A percentile compares a stretch with the other conserved stretches of the same genome.
phyloP scores from a whole-genome alignment of 805 yeast genomes.

The Saccharomycopsis fodiens region DNA sequence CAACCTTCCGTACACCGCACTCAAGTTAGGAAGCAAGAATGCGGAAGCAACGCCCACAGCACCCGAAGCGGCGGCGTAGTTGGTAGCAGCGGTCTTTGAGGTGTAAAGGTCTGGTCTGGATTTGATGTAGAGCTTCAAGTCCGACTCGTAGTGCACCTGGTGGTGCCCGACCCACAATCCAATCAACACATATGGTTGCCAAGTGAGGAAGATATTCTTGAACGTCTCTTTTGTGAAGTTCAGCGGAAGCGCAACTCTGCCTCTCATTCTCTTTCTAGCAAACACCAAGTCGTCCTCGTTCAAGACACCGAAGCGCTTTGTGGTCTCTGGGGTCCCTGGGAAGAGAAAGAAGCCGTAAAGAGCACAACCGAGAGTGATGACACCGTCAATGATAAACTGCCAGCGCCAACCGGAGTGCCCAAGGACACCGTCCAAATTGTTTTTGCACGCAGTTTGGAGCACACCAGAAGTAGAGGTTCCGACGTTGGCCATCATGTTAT shows the following conservation, averaged over 20 bases:
- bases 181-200: conserved; percentile 51
- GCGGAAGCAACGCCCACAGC: conserved; percentile 39
- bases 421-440: conserved; percentile 26
- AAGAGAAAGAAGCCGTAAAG: conserved; percentile 29
- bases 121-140: conserved; percentile 46
- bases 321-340: conserved; percentile 32
- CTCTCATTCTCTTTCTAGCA: conserved; percentile 23
- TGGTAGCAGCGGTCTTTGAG: conserved; percentile 34
- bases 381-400: conserved; percentile 46
- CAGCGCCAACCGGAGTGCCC: conserved; percentile 43
- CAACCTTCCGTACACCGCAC: conserved; percentile 45
- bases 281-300: conserved; percentile 27
- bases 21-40: conserved; percentile 39
- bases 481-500: conserved; percentile 34
- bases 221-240: conserved; percentile 40
- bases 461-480: conserved; percentile 25
- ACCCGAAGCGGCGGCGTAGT: conserved; percentile 46
- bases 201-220: conserved; percentile 43
- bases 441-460: conserved; percentile 24
- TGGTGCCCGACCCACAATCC: conserved; percentile 48
- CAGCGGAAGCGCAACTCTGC: conserved; percentile 23
- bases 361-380: conserved; percentile 33
- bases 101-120: conserved; percentile 30
- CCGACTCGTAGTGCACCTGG: conserved; percentile 44
- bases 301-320: conserved; percentile 27